These are phyloP conservation scores for Simplicillium sp. DNA, from an alignment of 2,329 filamentous ascomycete species.

Conservation along the genomic window DNA sequence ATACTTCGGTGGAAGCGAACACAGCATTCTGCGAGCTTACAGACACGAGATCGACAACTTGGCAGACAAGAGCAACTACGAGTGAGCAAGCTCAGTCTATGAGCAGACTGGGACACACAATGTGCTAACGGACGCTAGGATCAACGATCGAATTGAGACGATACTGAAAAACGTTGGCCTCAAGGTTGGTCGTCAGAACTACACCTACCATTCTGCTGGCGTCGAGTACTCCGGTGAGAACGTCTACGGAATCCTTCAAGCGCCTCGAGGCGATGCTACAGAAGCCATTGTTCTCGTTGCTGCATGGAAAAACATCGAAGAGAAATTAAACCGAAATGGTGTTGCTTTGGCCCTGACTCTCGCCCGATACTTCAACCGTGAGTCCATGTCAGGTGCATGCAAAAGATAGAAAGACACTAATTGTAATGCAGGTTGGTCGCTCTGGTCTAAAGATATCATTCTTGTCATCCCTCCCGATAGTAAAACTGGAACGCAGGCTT, in stretches of 20 bases:
- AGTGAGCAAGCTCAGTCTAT: slow-evolving; percentile 23
- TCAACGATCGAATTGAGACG: slow-evolving; percentile 62
- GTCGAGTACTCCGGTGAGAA: slow-evolving; percentile 73
- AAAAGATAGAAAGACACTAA: slow-evolving; percentile 6
- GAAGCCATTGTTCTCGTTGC: slow-evolving; percentile 92
- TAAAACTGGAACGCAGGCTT: slow-evolving; percentile 82
- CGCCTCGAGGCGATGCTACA: slow-evolving; percentile 88
- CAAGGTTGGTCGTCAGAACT: slow-evolving; percentile 82
- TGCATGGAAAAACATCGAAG: slow-evolving; percentile 76
- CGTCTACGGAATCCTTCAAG: slow-evolving; percentile 86
- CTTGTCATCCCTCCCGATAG: slow-evolving; percentile 84
- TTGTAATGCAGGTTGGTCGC: slow-evolving; percentile 61
- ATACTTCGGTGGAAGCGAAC: slow-evolving; percentile 93
- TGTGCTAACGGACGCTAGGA: slow-evolving; percentile 21
- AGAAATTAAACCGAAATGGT: slow-evolving; percentile 73
- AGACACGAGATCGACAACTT: slow-evolving; percentile 69
- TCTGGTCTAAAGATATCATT: slow-evolving; percentile 99
- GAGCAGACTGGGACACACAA: too few species aligned
- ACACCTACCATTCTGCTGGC: slow-evolving; percentile 73
- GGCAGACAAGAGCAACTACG: slow-evolving; percentile 39
- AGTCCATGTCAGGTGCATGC: slow-evolving; percentile 13
- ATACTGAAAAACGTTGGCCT: slow-evolving; percentile 73
- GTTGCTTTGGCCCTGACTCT: slow-evolving; percentile 79
- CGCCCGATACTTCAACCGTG: slow-evolving; percentile 87
- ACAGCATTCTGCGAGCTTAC: slow-evolving; percentile 88